phyloP scores from a whole-genome alignment of 2,329 filamentous ascomycete species.

The Fusarium sororula region DNA sequence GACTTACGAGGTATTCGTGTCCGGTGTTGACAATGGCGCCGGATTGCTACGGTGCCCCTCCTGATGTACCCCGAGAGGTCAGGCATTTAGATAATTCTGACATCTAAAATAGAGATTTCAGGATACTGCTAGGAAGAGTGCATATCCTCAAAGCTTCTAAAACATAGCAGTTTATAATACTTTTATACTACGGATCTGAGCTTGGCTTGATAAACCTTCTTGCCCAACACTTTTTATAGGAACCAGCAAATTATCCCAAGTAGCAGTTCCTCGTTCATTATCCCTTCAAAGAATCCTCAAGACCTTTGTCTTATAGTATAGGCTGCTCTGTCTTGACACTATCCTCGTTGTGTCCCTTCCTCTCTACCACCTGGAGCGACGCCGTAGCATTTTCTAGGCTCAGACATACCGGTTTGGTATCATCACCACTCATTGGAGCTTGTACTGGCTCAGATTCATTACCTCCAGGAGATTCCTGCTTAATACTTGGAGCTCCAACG shows the following conservation, averaged over 20 bases:
- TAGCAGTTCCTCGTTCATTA: too few species aligned
- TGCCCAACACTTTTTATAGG: rapidly evolving
- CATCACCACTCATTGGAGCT: not conserved
- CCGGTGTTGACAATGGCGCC: rapidly evolving
- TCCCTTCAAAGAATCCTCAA: not conserved
- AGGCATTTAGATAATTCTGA: not conserved
- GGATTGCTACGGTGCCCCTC: not conserved
- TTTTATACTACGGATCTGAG: too few species aligned
- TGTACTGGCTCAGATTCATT: not conserved
- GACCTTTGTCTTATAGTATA: not conserved
- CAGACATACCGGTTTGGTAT: not conserved
- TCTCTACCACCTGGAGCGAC: not conserved
- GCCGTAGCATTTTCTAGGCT: not conserved
- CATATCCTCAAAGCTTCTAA: too few species aligned
- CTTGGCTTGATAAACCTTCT: too few species aligned
- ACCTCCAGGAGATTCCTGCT: not conserved
- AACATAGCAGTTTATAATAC: rapidly evolving
- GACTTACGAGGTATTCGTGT: rapidly evolving
- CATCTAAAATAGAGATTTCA: not conserved
- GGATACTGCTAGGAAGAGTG: not conserved
- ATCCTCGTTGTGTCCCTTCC: not conserved
- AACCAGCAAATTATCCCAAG: not conserved
- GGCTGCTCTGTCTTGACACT: not conserved
- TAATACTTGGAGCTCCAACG: not conserved
- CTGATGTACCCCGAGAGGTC: too few species aligned